Evolutionary conservation across 768 basidiomycete genomes (phyloP), one percentile per base, ranked within the genome.

Genomic region (Dendrothele bispora): DNA sequence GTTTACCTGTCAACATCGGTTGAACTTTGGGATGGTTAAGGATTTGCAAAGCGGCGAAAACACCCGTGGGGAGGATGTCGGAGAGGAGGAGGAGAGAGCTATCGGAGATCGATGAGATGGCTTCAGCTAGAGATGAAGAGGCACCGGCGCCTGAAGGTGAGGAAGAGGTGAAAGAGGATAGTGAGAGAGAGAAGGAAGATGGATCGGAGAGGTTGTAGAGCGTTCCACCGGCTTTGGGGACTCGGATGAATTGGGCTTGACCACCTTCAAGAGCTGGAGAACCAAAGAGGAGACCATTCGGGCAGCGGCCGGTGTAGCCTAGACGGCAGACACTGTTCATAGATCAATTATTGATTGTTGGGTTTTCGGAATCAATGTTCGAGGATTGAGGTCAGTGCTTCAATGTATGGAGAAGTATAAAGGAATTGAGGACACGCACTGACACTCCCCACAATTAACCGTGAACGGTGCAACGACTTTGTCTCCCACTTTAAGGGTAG

Each of bases 391-490:
- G n/a, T n/a, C n/a, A n/a, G n/a, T n/a, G n/a, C n/a, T n/a, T n/a
- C n/a, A n/a, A n/a, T n/a, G n/a, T n/a, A n/a, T n/a, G n/a, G n/a
- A n/a, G n/a, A n/a, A n/a, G n/a, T n/a, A n/a, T n/a, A n/a, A n/a
- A n/a, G n/a, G n/a, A n/a, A n/a, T n/a, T n/a, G n/a, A n/a, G n/a
- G n/a, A n/a, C n/a, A n/a, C 82, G 58, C 50, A 91, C 88, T 84
- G 79, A 76, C 90, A 92, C 59, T 91, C 88, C n/a, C 83, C 84
- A 54, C 90, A 92, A 40, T 80, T 87, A n/a, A 78, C 74, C 0
- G 88, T 88, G 64, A 91, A 91, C 3, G 90, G 86, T 1, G 87
- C 82, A 20, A 91, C 82, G 12, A 91, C 85, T 57, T 82, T 86
- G 60, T 91, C 84, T 5, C 88, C 88, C 5, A 88, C 63, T 46